These are phyloP conservation scores for Chrysanthemum lavandulifolium DNA, from an alignment of 129 eudicot species.

Conservation along the genomic window DNA sequence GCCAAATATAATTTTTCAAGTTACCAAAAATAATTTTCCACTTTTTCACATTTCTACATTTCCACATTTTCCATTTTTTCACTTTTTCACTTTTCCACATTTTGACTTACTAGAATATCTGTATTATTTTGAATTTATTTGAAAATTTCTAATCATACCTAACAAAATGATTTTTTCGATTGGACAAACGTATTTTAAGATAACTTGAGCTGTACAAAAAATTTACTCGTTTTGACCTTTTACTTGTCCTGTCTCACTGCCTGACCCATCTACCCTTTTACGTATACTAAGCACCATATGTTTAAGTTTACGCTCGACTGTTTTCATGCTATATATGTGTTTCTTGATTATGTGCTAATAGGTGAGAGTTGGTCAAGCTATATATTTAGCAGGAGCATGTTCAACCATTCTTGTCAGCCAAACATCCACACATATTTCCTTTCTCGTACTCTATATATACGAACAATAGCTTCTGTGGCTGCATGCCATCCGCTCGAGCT, in stretches of 20 bases:
- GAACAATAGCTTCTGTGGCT: slow-evolving; percentile 57
- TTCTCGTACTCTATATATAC: slow-evolving; percentile 73
- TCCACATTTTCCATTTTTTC: too few species aligned
- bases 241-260: neutral
- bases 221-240: too few species aligned
- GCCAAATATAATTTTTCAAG: too few species aligned
- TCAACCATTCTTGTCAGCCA: slow-evolving; percentile 94
- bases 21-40: too few species aligned
- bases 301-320: neutral
- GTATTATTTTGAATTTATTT: too few species aligned
- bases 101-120: too few species aligned
- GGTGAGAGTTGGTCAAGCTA: slow-evolving; percentile 94
- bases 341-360: slow-evolving; percentile 31
- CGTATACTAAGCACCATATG: neutral
- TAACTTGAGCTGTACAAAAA: too few species aligned
- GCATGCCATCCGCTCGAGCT: slow-evolving; percentile 68
- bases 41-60: too few species aligned
- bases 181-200: too few species aligned
- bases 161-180: too few species aligned
- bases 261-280: neutral
- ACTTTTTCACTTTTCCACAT: too few species aligned
- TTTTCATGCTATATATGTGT: slow-evolving; percentile 10
- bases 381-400: slow-evolving; percentile 77
- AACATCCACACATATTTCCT: slow-evolving; percentile 80
- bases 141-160: too few species aligned